Base-by-base conservation (phyloP, 305 asterid genomes). In the Salvia sclarea region DNA sequence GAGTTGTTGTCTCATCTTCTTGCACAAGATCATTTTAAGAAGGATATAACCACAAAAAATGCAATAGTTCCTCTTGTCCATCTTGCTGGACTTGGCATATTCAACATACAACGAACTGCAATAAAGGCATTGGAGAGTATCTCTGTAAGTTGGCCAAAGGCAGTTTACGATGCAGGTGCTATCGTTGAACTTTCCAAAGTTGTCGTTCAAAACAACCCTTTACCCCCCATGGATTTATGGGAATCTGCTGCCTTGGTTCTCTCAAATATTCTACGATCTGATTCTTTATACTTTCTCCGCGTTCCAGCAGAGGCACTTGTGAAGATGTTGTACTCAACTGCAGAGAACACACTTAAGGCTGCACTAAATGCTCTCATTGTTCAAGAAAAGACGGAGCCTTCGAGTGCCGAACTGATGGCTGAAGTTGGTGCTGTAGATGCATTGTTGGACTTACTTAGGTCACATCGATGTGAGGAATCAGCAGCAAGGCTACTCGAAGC, bases 41-140 rank as follows among this genome's bases (percentile, higher is more conserved):
- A 89, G 71, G 98, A 92, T 63, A 89, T 92, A 68, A 84, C 85
- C 64, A 89, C 95, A 18, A 83, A 79, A 82, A 78, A 74, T 78
- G 96, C 96, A n/a, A 83, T 89, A 30, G 79, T 77, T 76, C 98
- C 98, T 61, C 98, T 92, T 62, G 97, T 89, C 64, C 95, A 81
- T 77, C 90, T 92, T 64, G 87, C 87, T 8, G 95, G 96, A 56
- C 86, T 84, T 54, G 92, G 98, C 43, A 80, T 89, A 70, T 66
- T 85, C 75, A 84, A 68, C 81, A 82, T 92, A 64, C 98, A 88
- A 68, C 91, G 82, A 66, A 90, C 95, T 48, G 91, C 96, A 53
- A 82, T 92, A 50, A 88, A 81, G 73, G 92, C 96, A 37, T 69
- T 92, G 83, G 96, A 85, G 72, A 77, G 56, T 75, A 81, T 92